Evolutionary conservation across 345 rosid genomes (phyloP), one percentile per base, ranked within the genome.

Genomic region (Salix udensis): DNA sequence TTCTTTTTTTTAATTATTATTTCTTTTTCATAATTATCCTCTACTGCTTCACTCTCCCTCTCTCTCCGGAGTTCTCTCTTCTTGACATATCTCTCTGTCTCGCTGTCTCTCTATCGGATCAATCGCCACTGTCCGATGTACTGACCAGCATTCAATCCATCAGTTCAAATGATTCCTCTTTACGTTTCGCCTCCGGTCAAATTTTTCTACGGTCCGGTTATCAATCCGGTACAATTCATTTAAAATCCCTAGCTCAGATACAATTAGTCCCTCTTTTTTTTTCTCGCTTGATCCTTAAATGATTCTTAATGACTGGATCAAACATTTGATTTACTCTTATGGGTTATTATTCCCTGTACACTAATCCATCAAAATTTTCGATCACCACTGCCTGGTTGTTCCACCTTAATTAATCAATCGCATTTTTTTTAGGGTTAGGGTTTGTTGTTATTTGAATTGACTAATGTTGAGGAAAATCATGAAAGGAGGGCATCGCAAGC

Each of bases 401-500:
- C 28, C 36, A 19, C 36, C 16, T 4, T 39, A 10, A n/a, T 31
- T 21, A 60, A 6, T 28, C 11, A n/a, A 42, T 15, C 34, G 5
- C 39, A 1, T 15, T 36, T 23, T 65, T 65, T 21, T 44, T 76
- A 72, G 83, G 74, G 67, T 73, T 81, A 81, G 80, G 84, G 67
- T 67, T 77, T 69, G 72, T 21, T 58, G 62, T 58, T 8, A 58
- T 23, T 24, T 50, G 12, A 34, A 16, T 55, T 44, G 71, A 46
- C 24, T 55, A 67, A 93, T 93, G 98, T 90, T 94, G 65, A 91
- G 88, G 95, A 94, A 90, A 77, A 90, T 91, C 76, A 89, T 93
- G 62, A 94, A 91, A 78, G 92, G 91, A 31, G 95, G 89, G 84
- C 86, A 84, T 53, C 81, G 82, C 77, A 94, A 90, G 90, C 84